Evolutionary conservation across 192 early-diverging fungal species (phyloP).

Genomic region (Coemansia sp.): DNA sequence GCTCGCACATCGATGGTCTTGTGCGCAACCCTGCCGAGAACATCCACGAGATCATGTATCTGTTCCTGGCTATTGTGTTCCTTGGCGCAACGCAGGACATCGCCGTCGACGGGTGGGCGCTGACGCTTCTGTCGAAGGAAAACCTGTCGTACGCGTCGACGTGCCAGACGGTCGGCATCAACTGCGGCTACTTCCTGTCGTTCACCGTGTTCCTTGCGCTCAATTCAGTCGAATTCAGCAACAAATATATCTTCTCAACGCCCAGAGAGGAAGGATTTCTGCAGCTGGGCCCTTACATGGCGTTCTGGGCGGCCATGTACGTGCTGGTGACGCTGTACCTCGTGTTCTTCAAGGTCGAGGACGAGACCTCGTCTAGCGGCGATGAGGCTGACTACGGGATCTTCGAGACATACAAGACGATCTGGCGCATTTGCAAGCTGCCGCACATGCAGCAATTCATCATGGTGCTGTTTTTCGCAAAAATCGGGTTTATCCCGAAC

Average conservation of each 20-base stretch:
- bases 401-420: slow-evolving; percentile 80
- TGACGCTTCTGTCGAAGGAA: slow-evolving; percentile 88
- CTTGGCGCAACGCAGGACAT: slow-evolving; percentile 94
- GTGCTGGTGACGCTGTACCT: slow-evolving; percentile 83
- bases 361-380: slow-evolving; percentile 30
- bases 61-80: slow-evolving; percentile 85
- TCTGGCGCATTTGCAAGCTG: slow-evolving; percentile 83
- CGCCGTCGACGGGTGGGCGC: slow-evolving; percentile 85
- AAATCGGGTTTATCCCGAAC: slow-evolving; percentile 95
- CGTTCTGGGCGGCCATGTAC: slow-evolving; percentile 93
- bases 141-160: slow-evolving; percentile 90
- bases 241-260: slow-evolving; percentile 78
- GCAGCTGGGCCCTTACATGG: slow-evolving; percentile 81
- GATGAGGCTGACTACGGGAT: slow-evolving; percentile 66
- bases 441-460: slow-evolving; percentile 86
- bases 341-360: slow-evolving; percentile 78
- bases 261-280: slow-evolving; percentile 72
- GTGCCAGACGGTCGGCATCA: slow-evolving; percentile 96
- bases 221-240: slow-evolving; percentile 92
- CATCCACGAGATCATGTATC: slow-evolving; percentile 63
- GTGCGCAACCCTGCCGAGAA: slow-evolving; percentile 56
- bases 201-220: slow-evolving; percentile 98
- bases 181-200: slow-evolving; percentile 91
- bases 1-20: slow-evolving; percentile 71
- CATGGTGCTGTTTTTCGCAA: slow-evolving; percentile 75